Evolutionary conservation across 768 basidiomycete species (phyloP).

Genomic region (Tephrocybe sp.): DNA sequence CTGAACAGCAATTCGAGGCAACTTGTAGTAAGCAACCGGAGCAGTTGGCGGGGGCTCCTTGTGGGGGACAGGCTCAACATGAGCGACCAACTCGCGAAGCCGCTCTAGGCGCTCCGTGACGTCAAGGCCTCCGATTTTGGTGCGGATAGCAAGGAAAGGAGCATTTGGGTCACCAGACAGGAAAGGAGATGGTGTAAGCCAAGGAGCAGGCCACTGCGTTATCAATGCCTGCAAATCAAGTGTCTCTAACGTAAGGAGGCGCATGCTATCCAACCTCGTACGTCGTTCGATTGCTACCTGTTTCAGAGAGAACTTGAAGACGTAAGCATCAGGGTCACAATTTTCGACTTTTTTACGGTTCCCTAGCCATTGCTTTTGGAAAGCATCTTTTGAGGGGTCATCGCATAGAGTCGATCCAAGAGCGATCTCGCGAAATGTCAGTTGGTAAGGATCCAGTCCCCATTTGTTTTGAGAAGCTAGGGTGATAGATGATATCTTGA

Average conservation of each 20-base stretch:
- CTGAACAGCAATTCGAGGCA: slow-evolving; percentile 53
- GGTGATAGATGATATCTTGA: slow-evolving; percentile 49
- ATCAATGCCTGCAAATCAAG: slow-evolving; percentile 41
- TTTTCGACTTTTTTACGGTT: slow-evolving; percentile 27
- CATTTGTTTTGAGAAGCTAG: slow-evolving; percentile 36
- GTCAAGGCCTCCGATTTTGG: slow-evolving; percentile 44
- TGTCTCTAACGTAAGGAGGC: slow-evolving; percentile 43
- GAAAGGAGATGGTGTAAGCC: slow-evolving; percentile 48
- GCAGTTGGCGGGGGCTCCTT: slow-evolving; percentile 10
- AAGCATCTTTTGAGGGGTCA: slow-evolving; percentile 32
- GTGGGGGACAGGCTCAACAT: slow-evolving; percentile 15
- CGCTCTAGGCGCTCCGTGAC: slow-evolving; percentile 56
- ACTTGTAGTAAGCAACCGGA: slow-evolving; percentile 23
- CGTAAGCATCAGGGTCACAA: slow-evolving; percentile 50
- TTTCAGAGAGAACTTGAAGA: slow-evolving; percentile 42
- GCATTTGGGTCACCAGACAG: slow-evolving; percentile 58
- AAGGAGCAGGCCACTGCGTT: slow-evolving; percentile 65
- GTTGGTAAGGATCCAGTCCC: slow-evolving; percentile 39
- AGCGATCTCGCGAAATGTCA: slow-evolving; percentile 40
- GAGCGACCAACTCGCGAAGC: slow-evolving; percentile 37
- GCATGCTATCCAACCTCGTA: slow-evolving; percentile 31
- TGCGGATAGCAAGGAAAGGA: slow-evolving; percentile 50
- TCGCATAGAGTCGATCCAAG: slow-evolving; percentile 50
- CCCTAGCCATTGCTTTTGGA: slow-evolving; percentile 59
- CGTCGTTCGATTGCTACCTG: slow-evolving; percentile 46